Base-by-base conservation (phyloP, 202 grass and related monocot species). In the Panicum virgatum region DNA sequence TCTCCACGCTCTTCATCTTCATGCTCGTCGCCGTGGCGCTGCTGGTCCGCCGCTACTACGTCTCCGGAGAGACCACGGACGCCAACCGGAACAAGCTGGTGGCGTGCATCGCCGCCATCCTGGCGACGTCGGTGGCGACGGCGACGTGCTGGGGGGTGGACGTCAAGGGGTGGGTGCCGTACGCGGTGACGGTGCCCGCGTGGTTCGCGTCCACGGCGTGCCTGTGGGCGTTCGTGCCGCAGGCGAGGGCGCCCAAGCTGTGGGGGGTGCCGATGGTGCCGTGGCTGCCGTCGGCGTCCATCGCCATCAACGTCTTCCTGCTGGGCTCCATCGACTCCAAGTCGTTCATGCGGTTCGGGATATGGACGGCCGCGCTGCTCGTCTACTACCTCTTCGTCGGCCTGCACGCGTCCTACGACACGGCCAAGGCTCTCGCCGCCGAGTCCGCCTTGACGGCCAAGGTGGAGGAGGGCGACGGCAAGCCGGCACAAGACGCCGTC, bases 1-100 rank as follows among this genome's bases (percentile, higher is more conserved):
- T 97, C 74, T 94, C 94, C 82, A 97, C 94, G 42, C 88, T 97
- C 73, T 97, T 97, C 84, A 94, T 97, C 65, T 97, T 97, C 90
- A 94, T 89, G 94, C 88, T 97, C 52, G 94, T 97, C 40, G 86
- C 92, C 38, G 71, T 97, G 3, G 86, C 92, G 32, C 90, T 97
- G 36, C 79, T 94, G n/a, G 86, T 97, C n/a, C 83, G 92, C 6
- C 86, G 94, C 0, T 87, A 97, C 90, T 97, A 94, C 65, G 92
- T 91, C n/a, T 15, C 75, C 12, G 92, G 88, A 7, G 90, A 97
- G 83, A 97, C 92, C 0, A 11, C 83, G 1, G 7, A 0, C 0
- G 54, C 82, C 14, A 5, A 94, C 77, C 83, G 90, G 18, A 86
- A 79, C 80, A 94, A 84, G 87, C 86, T 97, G 9, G 58, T 11